A percentile compares a stretch with the other conserved stretches of the same genome.
phyloP scores from a whole-genome alignment of 139 green algal genomes.

The Volvox africanus region DNA sequence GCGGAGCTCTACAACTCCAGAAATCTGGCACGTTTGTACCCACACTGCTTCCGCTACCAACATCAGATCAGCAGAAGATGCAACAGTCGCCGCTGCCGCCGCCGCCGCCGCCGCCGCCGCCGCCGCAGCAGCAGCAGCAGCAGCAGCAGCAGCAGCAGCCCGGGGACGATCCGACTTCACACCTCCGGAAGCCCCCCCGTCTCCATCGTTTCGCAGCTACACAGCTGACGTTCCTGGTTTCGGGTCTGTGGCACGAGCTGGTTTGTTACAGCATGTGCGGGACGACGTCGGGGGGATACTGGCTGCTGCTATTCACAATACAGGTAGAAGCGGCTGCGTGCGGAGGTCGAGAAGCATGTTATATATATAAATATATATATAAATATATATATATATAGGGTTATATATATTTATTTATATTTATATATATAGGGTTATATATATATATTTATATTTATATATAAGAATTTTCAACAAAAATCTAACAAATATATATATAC shows the following conservation, averaged over 20 bases:
- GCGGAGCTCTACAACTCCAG: not conserved
- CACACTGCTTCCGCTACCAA: no score
- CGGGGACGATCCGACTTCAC: not conserved
- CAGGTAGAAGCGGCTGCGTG: conserved; percentile 6
- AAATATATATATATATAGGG: no score
- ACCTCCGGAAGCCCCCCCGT: not conserved
- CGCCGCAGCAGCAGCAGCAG: not conserved
- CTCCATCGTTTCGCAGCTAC: conserved; percentile 23
- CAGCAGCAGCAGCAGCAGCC: not conserved
- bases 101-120: not conserved
- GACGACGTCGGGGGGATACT: not conserved
- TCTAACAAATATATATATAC: no score
- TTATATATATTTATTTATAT: no score
- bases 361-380: no score
- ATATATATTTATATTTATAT: no score
- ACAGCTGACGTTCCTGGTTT: conserved; percentile 44
- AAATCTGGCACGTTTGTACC: no score
- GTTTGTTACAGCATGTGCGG: conserved; percentile 44
- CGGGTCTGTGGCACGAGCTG: conserved; percentile 66
- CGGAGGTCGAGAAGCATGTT: no score
- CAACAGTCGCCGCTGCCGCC: not conserved
- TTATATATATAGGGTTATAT: no score
- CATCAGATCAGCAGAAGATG: not conserved
- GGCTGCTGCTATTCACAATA: conserved; percentile 40
- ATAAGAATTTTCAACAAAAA: no score